Percentiles rank a stretch among this genome's conserved stretches.
Conservation (phyloP, 805 yeast genomes). For the Candida germanica region DNA sequence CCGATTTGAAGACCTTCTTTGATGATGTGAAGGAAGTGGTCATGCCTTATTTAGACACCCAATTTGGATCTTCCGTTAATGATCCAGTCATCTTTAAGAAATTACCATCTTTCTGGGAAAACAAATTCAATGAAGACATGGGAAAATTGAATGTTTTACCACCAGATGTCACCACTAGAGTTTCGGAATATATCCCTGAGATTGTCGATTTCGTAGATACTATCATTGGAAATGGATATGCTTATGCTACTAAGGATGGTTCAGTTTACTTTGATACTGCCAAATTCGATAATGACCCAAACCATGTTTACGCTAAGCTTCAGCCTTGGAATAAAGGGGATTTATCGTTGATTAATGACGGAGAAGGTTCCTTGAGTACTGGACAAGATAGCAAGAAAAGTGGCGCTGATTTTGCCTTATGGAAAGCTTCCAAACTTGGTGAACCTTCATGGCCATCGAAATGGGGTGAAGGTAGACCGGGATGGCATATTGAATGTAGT, state of each 20-base stretch:
- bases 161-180: constrained; percentile 86
- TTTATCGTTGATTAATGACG: constrained; percentile 80
- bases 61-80: constrained; percentile 70
- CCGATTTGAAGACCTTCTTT: constrained; percentile 38
- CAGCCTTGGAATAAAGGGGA: constrained; percentile 98
- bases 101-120: constrained; percentile 88
- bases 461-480: constrained; percentile 98
- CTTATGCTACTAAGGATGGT: constrained; percentile 79
- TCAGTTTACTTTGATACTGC: constrained; percentile 94
- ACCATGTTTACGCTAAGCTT: constrained; percentile 88
- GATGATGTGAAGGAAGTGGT: constrained; percentile 66
- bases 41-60: constrained; percentile 67
- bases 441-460: constrained; percentile 95
- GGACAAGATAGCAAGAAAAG: constrained; percentile 60
- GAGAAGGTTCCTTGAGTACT: constrained; percentile 80
- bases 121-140: constrained; percentile 84
- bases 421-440: constrained; percentile 96
- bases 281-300: constrained; percentile 65
- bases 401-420: constrained; percentile 87
- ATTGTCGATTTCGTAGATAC: constrained; percentile 73
- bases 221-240: constrained; percentile 79
- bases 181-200: constrained; percentile 93
- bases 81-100: constrained; percentile 82
- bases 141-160: constrained; percentile 75
- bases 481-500: constrained; percentile 99